Conservation (phyloP, 106 monocot genomes). For the Vanilla planifolia region DNA sequence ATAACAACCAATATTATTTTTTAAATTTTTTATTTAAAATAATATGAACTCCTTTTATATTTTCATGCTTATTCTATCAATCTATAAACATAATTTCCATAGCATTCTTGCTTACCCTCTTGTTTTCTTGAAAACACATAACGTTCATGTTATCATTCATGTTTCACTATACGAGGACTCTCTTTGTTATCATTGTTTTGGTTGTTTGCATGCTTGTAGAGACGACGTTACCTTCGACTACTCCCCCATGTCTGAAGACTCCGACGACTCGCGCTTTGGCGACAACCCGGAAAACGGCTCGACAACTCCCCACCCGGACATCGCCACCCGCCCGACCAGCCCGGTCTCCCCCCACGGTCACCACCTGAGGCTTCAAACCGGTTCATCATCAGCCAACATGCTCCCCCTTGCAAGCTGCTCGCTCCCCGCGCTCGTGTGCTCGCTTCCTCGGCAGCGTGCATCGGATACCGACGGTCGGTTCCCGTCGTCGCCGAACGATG, state of each 20-base stretch:
- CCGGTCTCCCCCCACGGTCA: slow-evolving; percentile 71
- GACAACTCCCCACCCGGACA: slow-evolving; percentile 29
- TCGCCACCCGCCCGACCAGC: slow-evolving; percentile 30
- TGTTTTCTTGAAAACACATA: no score
- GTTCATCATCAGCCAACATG: slow-evolving; percentile 4
- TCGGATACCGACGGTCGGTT: slow-evolving; percentile 72
- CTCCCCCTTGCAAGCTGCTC: slow-evolving; percentile 36
- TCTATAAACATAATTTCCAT: no score
- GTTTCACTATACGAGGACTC: no score
- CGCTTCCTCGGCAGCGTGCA: slow-evolving; percentile 52
- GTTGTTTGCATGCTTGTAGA: slow-evolving; percentile 39
- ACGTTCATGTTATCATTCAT: no score
- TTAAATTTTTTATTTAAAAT: no score
- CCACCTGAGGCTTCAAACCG: slow-evolving; percentile 23
- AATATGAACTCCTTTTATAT: no score
- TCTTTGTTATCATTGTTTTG: no score
- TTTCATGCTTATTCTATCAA: no score
- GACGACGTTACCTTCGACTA: slow-evolving; percentile 58
- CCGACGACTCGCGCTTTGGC: slow-evolving; percentile 62
- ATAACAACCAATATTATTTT: no score
- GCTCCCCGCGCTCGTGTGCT: slow-evolving; percentile 44
- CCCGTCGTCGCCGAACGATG: slow-evolving; percentile 86
- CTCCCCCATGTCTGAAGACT: slow-evolving; percentile 97
- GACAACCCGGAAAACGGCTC: slow-evolving; percentile 25
- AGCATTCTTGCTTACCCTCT: no score